phyloP scores from a whole-genome alignment of 179 eudicot species.

The Monotropa hypopitys region DNA sequence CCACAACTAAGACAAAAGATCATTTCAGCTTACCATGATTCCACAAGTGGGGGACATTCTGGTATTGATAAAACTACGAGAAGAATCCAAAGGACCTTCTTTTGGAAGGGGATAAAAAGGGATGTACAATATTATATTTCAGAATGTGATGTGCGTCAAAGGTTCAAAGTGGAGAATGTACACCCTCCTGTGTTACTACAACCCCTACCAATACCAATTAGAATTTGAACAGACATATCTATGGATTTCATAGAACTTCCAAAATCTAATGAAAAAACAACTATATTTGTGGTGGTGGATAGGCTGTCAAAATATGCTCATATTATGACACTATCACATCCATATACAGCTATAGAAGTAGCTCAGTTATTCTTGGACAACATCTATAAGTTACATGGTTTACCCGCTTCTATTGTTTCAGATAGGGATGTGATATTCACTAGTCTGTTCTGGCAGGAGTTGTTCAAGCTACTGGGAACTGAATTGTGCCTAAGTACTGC shows the following conservation, averaged over 20 bases:
- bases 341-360: neutral
- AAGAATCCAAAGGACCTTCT: neutral
- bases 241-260: neutral
- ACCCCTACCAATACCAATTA: neutral
- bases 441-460: no score
- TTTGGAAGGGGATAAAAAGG: neutral
- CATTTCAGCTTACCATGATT: neutral
- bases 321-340: neutral
- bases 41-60: neutral
- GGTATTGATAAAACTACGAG: neutral
- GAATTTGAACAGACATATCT: neutral
- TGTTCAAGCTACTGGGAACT: no score
- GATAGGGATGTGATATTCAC: no score
- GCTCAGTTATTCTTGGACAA: neutral
- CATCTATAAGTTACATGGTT: neutral
- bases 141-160: neutral
- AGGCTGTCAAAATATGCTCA: neutral
- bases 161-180: neutral
- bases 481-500: no score
- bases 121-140: neutral
- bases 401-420: no score
- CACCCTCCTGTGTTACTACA: neutral
- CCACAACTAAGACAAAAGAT: neutral
- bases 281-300: neutral
- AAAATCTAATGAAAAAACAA: neutral